A percentile compares a stretch with the other conserved stretches of the same genome.
phyloP scores from a whole-genome alignment of 768 basidiomycete genomes.

The Roridomyces roridus region DNA sequence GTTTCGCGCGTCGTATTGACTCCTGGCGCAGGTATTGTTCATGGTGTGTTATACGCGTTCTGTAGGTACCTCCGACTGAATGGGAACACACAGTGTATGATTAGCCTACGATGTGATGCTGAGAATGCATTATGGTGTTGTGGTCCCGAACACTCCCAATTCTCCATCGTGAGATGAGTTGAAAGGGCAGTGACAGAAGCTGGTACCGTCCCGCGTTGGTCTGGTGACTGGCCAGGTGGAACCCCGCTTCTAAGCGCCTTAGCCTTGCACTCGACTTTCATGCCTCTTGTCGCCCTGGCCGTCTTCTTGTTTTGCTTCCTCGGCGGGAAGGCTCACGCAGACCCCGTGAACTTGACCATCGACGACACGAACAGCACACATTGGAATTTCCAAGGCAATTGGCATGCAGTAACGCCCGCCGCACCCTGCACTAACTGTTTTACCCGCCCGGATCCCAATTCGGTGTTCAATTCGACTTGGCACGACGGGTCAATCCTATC shows the following conservation, averaged over 20 bases:
- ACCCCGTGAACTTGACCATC: not conserved
- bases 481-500: too few species aligned
- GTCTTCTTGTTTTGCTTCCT: too few species aligned
- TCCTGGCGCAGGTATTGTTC: constrained; percentile 47
- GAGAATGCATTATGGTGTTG: too few species aligned
- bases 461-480: not conserved
- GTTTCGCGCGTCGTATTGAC: too few species aligned
- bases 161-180: too few species aligned
- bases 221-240: too few species aligned
- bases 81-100: constrained; percentile 3
- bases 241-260: too few species aligned
- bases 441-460: not conserved
- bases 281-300: too few species aligned
- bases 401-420: not conserved
- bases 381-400: not conserved
- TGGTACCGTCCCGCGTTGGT: too few species aligned
- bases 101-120: not conserved
- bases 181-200: too few species aligned
- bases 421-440: not conserved
- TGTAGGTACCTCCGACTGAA: not conserved
- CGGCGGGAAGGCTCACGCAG: not conserved
- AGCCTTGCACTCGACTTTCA: too few species aligned
- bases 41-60: constrained; percentile 38
- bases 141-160: too few species aligned
- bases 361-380: constrained; percentile 3